Evolutionary conservation across 1,139 yeast species (phyloP), one percentile per base, ranked within the genome.

Genomic region (Blastobotrys elegans): DNA sequence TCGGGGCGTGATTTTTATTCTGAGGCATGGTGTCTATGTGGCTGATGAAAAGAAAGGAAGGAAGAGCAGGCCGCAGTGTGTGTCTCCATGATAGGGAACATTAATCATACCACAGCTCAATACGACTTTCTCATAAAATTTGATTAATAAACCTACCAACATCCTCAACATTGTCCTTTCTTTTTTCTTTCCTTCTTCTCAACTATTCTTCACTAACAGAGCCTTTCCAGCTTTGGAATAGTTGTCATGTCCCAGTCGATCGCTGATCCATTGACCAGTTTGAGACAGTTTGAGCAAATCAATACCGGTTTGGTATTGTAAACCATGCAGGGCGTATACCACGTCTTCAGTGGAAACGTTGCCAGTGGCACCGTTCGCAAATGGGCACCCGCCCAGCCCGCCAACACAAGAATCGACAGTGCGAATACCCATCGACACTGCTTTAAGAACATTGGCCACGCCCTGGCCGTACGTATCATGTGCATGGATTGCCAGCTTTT

Each of bases 341-440:
- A 66, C 62, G 44, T 66, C 69, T 42, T 66, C 70, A 2, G 69
- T 64, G 3, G 68, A 57, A 2, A 66, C 67, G 44, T 66, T 66
- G 17, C 70, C 70, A 17, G 66, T 61, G 5, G 70, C 69, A 2
- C 70, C 69, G 47, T 62, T 64, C 24, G 70, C 68, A 45, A 63
- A 66, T 3, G 70, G 70, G 46, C 70, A 66, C n/a, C 70, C 70
- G 18, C 70, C 70, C 1, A 66, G 62, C 1, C 69, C 69, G 13
- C 60, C 68, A 0, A 65, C 67, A 21, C 65, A 60, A 30, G 64
- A 50, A 49, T 66, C 70, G 8, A 66, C 65, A 4, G 58, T 59
- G 20, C 67, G 50, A 26, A 66, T 48, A 2, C 70, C 70, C 63
- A 62, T 55, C 14, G 61, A 62, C 14, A 65, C 61, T 0, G 70